Conservation (phyloP, 495 filamentous ascomycete species). For the Jackrogersella minutella region DNA sequence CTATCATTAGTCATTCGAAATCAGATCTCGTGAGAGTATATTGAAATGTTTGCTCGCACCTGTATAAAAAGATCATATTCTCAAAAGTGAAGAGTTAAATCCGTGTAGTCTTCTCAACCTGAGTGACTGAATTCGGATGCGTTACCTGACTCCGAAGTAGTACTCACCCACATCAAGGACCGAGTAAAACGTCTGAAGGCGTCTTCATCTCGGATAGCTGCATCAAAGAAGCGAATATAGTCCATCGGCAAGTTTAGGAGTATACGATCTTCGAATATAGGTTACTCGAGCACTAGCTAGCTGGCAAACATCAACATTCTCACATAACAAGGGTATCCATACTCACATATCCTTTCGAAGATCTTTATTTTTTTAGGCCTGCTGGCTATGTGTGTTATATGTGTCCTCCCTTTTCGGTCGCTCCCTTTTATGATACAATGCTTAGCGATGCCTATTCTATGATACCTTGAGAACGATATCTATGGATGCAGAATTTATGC, state of each 20-base stretch:
- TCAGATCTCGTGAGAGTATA: not conserved
- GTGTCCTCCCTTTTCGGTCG: not conserved
- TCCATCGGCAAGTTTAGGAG: not conserved
- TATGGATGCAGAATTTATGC: constrained; percentile 3
- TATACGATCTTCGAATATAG: not conserved
- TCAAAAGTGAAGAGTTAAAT: too few relatives aligned
- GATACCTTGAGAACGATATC: constrained; percentile 5
- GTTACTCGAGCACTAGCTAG: not conserved
- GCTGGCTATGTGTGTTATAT: not conserved
- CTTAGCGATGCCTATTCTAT: constrained; percentile 18
- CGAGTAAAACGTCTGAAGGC: not conserved
- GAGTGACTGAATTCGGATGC: too few relatives aligned
- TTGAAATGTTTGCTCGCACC: not conserved
- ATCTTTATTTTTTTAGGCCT: not conserved
- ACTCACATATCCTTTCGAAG: not conserved
- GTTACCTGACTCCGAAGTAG: too few relatives aligned
- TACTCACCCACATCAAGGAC: too few relatives aligned
- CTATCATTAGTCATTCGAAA: too few relatives aligned
- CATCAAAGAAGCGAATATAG: not conserved
- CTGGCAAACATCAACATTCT: not conserved
- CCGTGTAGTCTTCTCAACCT: too few relatives aligned
- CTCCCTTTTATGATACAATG: constrained; percentile 7
- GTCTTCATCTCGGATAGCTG: constrained; percentile 1
- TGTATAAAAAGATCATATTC: too few relatives aligned
- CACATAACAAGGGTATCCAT: not conserved